Conservation (phyloP, 805 yeast genomes). For the Suhomyces canberraensis region DNA sequence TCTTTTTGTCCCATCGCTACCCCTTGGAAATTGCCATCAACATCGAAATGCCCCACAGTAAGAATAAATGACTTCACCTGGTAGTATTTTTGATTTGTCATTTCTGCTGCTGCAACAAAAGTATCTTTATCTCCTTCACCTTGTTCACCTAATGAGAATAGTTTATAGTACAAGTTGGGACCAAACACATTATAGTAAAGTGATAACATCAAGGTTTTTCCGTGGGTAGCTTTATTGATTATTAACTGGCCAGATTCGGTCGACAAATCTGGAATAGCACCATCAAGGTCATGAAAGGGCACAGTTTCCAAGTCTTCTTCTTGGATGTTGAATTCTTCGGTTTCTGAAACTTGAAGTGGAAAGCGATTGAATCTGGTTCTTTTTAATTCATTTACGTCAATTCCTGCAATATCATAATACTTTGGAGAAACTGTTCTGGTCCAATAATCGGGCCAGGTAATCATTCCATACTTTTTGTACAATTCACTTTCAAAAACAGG, state of each 20-base stretch:
- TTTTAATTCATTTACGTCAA: conserved; percentile 25
- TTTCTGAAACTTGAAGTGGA: conserved; percentile 14
- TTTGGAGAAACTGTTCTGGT: conserved; percentile 33
- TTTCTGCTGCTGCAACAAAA: conserved; percentile 17
- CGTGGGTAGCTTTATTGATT: conserved; percentile 56
- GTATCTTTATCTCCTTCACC: conserved; percentile 24
- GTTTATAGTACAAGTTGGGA: conserved; percentile 54
- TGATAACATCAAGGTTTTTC: conserved; percentile 54
- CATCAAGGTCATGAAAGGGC: conserved; percentile 62
- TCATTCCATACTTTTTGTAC: conserved; percentile 31
- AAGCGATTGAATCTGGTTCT: conserved; percentile 25
- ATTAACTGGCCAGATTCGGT: conserved; percentile 69
- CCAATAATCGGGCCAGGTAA: conserved; percentile 46
- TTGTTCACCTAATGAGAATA: conserved; percentile 53
- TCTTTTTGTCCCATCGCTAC: conserved; percentile 24
- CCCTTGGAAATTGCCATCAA: conserved; percentile 25
- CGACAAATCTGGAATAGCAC: conserved; percentile 66
- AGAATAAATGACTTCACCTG: conserved; percentile 40
- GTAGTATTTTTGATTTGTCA: conserved; percentile 11
- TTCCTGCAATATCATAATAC: conserved; percentile 34
- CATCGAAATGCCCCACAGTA: conserved; percentile 29
- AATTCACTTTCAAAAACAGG: conserved; percentile 25
- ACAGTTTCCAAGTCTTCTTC: conserved; percentile 14
- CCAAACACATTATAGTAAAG: conserved; percentile 67
- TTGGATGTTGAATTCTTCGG: conserved; percentile 6